Percentiles rank a stretch among this genome's conserved stretches.
Evolutionary conservation across 2,329 filamentous ascomycete genomes (phyloP).

Genomic region (Sphaceloma murrayae): DNA sequence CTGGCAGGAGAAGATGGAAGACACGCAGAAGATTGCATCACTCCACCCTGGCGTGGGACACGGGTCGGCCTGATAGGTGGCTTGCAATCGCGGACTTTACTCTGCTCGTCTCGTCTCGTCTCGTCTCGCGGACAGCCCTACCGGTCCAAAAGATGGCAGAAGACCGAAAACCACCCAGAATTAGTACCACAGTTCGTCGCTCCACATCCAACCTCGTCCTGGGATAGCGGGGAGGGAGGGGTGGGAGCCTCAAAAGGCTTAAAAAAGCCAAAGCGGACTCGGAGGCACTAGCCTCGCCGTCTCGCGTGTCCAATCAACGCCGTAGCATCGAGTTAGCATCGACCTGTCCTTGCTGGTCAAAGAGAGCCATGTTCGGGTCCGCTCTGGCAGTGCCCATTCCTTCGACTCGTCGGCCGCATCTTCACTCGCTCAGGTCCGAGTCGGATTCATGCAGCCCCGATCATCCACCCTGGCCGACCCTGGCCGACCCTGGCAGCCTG

Average conservation of each 20-base stretch:
- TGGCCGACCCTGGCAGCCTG: background rate
- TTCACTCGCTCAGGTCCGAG: slow-evolving; percentile 11
- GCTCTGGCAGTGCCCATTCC: too few relatives aligned
- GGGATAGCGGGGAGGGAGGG: background rate
- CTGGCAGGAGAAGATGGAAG: background rate
- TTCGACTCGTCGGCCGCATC: background rate
- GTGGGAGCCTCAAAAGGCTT: slow-evolving; percentile 2
- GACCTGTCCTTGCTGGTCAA: too few relatives aligned
- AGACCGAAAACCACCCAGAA: too few relatives aligned
- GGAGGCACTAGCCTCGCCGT: slow-evolving; percentile 2
- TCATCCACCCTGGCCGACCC: slow-evolving; percentile 10
- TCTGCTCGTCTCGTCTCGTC: background rate
- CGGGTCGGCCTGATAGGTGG: slow-evolving; percentile 11
- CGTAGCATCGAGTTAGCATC: too few relatives aligned
- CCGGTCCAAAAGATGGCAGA: background rate
- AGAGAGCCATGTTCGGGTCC: too few relatives aligned
- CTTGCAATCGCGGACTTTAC: background rate
- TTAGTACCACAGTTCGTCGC: slow-evolving; percentile 8
- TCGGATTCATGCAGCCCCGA: slow-evolving; percentile 4
- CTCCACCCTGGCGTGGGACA: background rate
- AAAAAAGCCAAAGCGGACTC: slow-evolving; percentile 10
- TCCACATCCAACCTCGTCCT: slow-evolving; percentile 8
- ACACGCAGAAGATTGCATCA: background rate
- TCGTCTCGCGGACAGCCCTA: slow-evolving; percentile 7
- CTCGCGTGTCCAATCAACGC: slow-evolving; percentile 9